phyloP scores from a whole-genome alignment of 768 basidiomycete species.

The Daedaleopsis nitida region DNA sequence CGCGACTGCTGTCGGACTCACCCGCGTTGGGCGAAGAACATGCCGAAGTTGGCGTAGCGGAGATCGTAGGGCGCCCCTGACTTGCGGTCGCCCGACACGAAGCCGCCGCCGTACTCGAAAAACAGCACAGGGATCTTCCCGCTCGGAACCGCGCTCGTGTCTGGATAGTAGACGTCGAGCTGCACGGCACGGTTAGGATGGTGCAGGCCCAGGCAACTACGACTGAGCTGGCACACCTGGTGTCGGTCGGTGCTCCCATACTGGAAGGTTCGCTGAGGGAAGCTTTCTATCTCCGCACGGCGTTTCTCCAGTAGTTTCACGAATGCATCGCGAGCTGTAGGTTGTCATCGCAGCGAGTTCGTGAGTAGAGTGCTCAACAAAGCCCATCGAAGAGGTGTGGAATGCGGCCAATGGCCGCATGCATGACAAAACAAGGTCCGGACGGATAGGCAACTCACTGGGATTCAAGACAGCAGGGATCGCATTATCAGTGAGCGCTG shows the following conservation, averaged over 20 bases:
- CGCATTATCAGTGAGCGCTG: constrained; percentile 5
- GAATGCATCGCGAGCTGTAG: constrained; percentile 52
- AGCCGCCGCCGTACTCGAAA: constrained; percentile 71
- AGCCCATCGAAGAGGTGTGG: too few relatives aligned
- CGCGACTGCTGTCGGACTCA: constrained; percentile 9
- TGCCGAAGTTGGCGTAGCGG: constrained; percentile 56
- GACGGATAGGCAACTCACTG: constrained; percentile 8
- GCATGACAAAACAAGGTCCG: too few relatives aligned
- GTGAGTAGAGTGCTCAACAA: too few relatives aligned
- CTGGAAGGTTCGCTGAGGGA: constrained; percentile 54
- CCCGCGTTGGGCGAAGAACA: constrained; percentile 63
- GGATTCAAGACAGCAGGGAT: constrained; percentile 10
- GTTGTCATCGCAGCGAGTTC: too few relatives aligned
- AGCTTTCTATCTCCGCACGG: constrained; percentile 45
- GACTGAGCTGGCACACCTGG: constrained; percentile 39
- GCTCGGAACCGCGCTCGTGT: constrained; percentile 12
- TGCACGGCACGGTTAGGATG: constrained; percentile 29
- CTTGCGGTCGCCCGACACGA: constrained; percentile 51
- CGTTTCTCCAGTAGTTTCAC: constrained; percentile 51
- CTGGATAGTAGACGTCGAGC: constrained; percentile 70
- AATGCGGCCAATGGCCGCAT: too few relatives aligned
- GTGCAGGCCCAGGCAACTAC: too few relatives aligned
- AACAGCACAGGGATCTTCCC: constrained; percentile 53
- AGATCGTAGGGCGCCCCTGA: constrained; percentile 50
- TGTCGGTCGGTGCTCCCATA: constrained; percentile 57